phyloP scores from a whole-genome alignment of 1,284 basidiomycete species.

The Ustilago esculenta region DNA sequence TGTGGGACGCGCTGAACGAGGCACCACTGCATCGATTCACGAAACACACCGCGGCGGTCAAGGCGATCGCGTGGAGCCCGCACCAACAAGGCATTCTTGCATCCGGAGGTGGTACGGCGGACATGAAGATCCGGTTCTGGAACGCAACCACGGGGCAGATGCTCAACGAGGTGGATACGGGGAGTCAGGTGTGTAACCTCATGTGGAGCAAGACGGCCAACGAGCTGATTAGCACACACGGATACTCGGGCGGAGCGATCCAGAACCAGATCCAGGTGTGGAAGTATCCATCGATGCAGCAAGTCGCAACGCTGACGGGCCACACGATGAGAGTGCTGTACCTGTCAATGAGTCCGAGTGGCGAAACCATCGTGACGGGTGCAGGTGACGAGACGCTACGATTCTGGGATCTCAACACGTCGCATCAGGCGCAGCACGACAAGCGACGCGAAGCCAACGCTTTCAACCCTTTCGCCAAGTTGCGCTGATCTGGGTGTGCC shows the following conservation, averaged over 20 bases:
- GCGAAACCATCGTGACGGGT: conserved; percentile 96
- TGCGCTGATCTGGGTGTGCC: conserved; percentile 40
- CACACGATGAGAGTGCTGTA: conserved; percentile 89
- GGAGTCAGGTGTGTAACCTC: conserved; percentile 84
- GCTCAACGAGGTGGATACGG: conserved; percentile 70
- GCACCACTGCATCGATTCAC: conserved; percentile 89
- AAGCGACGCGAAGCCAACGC: conserved; percentile 48
- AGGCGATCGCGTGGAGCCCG: conserved; percentile 97
- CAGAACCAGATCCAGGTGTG: conserved; percentile 99
- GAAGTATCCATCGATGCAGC: conserved; percentile 81
- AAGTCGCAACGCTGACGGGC: conserved; percentile 88
- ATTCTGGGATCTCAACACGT: conserved; percentile 77
- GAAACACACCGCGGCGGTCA: conserved; percentile 95
- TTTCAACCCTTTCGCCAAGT: conserved; percentile 61
- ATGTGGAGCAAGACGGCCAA: conserved; percentile 93
- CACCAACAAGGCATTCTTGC: conserved; percentile 91
- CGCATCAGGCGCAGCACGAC: conserved; percentile 40
- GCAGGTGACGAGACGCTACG: conserved; percentile 94
- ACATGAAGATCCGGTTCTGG: conserved; percentile 96
- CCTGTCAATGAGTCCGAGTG: conserved; percentile 94
- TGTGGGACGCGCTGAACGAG: conserved; percentile 79
- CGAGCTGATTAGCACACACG: conserved; percentile 96
- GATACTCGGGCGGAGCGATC: conserved; percentile 89
- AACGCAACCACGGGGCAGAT: conserved; percentile 87
- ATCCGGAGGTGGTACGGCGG: conserved; percentile 96